A percentile compares a stretch with the other conserved stretches of the same genome.
Conservation (phyloP, 2,329 filamentous ascomycete species). For the Amphichorda felina region DNA sequence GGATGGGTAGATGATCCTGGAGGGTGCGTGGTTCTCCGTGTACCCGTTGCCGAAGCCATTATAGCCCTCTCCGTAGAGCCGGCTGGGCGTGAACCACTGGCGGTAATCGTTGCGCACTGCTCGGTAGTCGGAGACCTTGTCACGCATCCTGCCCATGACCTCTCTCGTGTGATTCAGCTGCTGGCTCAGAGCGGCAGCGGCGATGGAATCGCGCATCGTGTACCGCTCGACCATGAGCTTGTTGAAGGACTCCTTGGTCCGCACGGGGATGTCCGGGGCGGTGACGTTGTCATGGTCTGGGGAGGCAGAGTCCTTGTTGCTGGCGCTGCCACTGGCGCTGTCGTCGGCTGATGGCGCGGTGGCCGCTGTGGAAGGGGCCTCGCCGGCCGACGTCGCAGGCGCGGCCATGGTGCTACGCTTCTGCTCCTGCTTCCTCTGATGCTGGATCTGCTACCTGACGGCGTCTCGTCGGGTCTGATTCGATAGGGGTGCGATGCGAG, state of each 20-base stretch:
- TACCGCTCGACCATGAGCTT: slow-evolving; percentile 41
- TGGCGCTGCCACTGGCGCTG: slow-evolving; percentile 1
- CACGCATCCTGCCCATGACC: slow-evolving; percentile 49
- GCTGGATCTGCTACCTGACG: too few relatives aligned
- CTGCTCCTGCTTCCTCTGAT: too few relatives aligned
- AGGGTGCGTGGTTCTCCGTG: slow-evolving; percentile 58
- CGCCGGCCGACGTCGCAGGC: slow-evolving; percentile 19
- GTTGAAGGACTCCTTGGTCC: slow-evolving; percentile 45
- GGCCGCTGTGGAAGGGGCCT: slow-evolving; percentile 17
- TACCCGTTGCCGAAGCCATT: slow-evolving; percentile 79
- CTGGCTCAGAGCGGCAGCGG: slow-evolving; percentile 37
- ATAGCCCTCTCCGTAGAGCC: slow-evolving; percentile 64
- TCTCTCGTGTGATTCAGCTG: slow-evolving; percentile 28
- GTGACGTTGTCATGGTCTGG: background rate
- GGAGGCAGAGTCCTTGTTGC: background rate
- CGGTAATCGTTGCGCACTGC: slow-evolving; percentile 41
- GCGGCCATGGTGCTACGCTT: slow-evolving; percentile 30
- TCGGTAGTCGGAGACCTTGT: slow-evolving; percentile 60
- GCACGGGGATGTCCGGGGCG: slow-evolving; percentile 22
- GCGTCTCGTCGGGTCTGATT: too few relatives aligned
- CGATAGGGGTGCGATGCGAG: too few relatives aligned
- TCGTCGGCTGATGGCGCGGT: slow-evolving; percentile 12
- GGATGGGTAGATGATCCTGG: slow-evolving; percentile 67
- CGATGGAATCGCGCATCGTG: slow-evolving; percentile 40
- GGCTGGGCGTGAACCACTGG: slow-evolving; percentile 41